phyloP scores from a whole-genome alignment of 495 filamentous ascomycete species.

The Bacidia gigantensis region DNA sequence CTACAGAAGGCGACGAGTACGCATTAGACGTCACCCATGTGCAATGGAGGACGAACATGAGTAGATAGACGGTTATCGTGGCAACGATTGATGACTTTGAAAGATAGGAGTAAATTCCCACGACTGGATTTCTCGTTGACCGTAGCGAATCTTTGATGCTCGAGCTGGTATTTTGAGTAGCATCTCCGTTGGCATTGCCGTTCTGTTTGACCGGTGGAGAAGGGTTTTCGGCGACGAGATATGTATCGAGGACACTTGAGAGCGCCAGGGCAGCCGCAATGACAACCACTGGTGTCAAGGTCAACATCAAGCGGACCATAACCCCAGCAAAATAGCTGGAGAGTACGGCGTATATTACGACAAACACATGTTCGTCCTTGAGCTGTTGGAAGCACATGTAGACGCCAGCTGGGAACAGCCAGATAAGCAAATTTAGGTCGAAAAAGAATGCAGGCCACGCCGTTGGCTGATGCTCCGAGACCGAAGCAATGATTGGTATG shows the following conservation, averaged over 20 bases:
- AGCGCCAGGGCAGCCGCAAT: slow-evolving; percentile 82
- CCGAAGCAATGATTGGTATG: slow-evolving; percentile 98
- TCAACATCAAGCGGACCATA: slow-evolving; percentile 98
- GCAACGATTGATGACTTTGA: slow-evolving; percentile 66
- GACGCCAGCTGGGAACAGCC: slow-evolving; percentile 96
- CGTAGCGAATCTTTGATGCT: slow-evolving; percentile 36
- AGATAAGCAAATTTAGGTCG: slow-evolving; percentile 94
- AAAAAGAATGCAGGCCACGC: slow-evolving; percentile 99
- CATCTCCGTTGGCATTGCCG: slow-evolving; percentile 26
- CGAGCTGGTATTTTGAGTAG: slow-evolving; percentile 22
- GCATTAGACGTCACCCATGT: slow-evolving; percentile 99
- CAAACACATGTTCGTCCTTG: slow-evolving; percentile 93
- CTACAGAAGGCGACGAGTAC: slow-evolving; percentile 95
- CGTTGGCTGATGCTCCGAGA: slow-evolving; percentile 98
- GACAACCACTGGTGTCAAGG: slow-evolving; percentile 90
- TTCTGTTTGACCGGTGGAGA: slow-evolving; percentile 35
- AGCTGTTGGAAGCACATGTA: slow-evolving; percentile 95
- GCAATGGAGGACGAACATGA: slow-evolving; percentile 92
- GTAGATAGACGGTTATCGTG: slow-evolving; percentile 60
- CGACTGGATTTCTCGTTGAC: slow-evolving; percentile 53
- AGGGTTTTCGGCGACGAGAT: slow-evolving; percentile 45
- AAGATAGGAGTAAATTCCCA: slow-evolving; percentile 70
- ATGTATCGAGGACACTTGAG: slow-evolving; percentile 82
- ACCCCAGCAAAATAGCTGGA: slow-evolving; percentile 97
- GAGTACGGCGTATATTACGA: slow-evolving; percentile 90